phyloP scores from a whole-genome alignment of 1,284 basidiomycete genomes.

The Malassezia sp. region DNA sequence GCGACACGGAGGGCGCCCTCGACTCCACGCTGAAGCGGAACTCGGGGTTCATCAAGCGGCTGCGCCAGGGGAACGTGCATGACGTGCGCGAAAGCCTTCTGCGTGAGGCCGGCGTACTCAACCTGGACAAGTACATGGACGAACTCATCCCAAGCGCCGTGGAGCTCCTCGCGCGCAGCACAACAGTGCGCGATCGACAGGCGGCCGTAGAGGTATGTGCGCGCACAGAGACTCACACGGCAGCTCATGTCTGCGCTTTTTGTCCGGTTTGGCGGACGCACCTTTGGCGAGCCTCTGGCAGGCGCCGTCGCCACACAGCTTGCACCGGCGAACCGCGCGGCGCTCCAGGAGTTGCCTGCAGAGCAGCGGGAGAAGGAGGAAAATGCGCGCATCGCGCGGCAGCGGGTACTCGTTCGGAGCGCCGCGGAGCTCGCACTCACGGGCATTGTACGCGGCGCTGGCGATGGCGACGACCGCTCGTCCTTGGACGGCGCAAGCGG shows the following conservation, averaged over 20 bases:
- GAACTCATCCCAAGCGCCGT: conserved; percentile 77
- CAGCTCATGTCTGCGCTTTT: conserved; percentile 80
- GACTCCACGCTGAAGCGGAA: conserved; percentile 45
- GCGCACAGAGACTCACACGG: too few relatives aligned
- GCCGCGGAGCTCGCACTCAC: conserved; percentile 81
- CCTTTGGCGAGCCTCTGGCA: conserved; percentile 64
- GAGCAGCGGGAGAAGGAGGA: conserved; percentile 94
- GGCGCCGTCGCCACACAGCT: conserved; percentile 59
- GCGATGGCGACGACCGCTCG: neutral
- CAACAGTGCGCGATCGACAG: conserved; percentile 77
- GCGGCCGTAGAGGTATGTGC: conserved; percentile 67
- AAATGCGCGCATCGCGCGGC: conserved; percentile 62
- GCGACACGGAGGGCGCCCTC: conserved; percentile 15
- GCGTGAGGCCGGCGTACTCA: conserved; percentile 73
- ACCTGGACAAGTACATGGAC: conserved; percentile 88
- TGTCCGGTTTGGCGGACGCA: conserved; percentile 61
- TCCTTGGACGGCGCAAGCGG: conserved; percentile 2
- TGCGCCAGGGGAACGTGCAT: conserved; percentile 29
- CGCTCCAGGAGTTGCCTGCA: conserved; percentile 52
- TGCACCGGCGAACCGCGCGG: conserved; percentile 49
- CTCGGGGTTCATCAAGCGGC: conserved; percentile 39
- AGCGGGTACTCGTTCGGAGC: conserved; percentile 72
- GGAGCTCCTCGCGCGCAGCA: conserved; percentile 75
- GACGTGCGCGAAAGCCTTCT: conserved; percentile 47
- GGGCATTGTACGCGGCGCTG: conserved; percentile 51